Base-by-base conservation (phyloP, 352 stramenopile genomes). In the Globisporangium uncinulatum region DNA sequence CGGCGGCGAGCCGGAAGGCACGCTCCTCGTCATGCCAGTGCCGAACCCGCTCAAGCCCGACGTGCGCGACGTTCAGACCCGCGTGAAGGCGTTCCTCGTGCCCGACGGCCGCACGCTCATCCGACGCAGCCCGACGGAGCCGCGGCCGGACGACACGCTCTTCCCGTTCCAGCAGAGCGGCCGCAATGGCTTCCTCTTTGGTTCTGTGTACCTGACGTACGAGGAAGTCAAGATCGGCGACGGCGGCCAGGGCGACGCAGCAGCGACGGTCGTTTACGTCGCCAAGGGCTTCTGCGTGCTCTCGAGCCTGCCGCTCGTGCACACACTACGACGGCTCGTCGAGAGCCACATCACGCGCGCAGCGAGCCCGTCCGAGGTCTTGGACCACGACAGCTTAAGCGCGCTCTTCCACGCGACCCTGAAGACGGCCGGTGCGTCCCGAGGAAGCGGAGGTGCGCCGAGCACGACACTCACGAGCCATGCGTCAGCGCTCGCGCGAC, bases 101-200 rank as follows among this genome's bases (percentile, higher is more conserved):
- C 82, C 82, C 6, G 84, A 85, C 37, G 79, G 69, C 37, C 73
- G 65, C 13, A 67, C 84, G 5, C 54, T 86, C 48, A 69, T 92
- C 54, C 76, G 79, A 31, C 60, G 52, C 15, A 45, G 53, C 17
- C 54, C 54, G 20, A 61, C 61, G 46, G 66, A 71, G 41, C 59
- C 63, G 10, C 69, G 68, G n/a, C 82, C 82, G 1, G 51, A 61
- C n/a, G 76, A 88, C 49, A 69, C 64, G 41, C 59, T 92, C 43
- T 90, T 92, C 51, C 71, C 74, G 29, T 92, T 89, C 51, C 82
- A 92, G 68, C 82, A 92, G 51, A 90, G 77, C 51, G 79, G 79
- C 7, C 75, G 73, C 17, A 71, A 86, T 51, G 82, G 78, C 0
- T 90, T 89, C 44, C 50, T 92, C 34, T 90, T 89, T 57, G 82